Base-by-base conservation (phyloP, 78 protist genomes). In the Chrysochromulina tobinii region DNA sequence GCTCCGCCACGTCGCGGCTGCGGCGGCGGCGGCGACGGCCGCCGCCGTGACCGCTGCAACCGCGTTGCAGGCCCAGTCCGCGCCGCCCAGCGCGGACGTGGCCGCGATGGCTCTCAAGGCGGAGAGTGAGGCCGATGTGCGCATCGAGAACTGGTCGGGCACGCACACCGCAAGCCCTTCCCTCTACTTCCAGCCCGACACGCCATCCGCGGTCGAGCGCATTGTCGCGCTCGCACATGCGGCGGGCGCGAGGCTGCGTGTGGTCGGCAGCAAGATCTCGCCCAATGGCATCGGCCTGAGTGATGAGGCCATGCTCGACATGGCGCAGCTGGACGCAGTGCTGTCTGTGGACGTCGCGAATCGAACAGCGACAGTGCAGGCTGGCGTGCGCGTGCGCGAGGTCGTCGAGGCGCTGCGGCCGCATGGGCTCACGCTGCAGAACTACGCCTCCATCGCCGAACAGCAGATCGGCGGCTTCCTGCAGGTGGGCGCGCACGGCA, bases 391-490 rank as follows among this genome's bases (percentile, higher is more conserved):
- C 75, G 81, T 68, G 14, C 17, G 38, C 53, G 73, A 87, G 84
- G 84, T 87, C 53, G 64, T 87, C 57, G 84, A 68, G 57, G 90
- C 90, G 15, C 90, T 87, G 48, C 58, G 90, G 48, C 79, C 79
- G 25, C 53, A 87, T 66, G 90, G 90, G 57, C 61, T 87, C 25
- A 87, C 90, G n/a, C 81, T 87, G 48, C 90, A 64, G 55, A 87
- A 87, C 81, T 61, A 66, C 55, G 90, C 90, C 12, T 68, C 84
- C n/a, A 87, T 87, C 61, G 79, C 72, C 83, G 81, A 48, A 23
- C 90, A 87, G 90, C 90, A 87, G 53, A 55, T 54, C 83, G 83
- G 83, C 83, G 83, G 83, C 54, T 75, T 75, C 25, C 1, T 75
- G 12, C 83, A 75, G 57, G 90, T 87, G 2, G 66, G 73, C 25